Percentiles rank a stretch among this genome's conserved stretches.
Conservation (phyloP, 2,329 filamentous ascomycete genomes). For the Hymenoscyphus fructigenus region DNA sequence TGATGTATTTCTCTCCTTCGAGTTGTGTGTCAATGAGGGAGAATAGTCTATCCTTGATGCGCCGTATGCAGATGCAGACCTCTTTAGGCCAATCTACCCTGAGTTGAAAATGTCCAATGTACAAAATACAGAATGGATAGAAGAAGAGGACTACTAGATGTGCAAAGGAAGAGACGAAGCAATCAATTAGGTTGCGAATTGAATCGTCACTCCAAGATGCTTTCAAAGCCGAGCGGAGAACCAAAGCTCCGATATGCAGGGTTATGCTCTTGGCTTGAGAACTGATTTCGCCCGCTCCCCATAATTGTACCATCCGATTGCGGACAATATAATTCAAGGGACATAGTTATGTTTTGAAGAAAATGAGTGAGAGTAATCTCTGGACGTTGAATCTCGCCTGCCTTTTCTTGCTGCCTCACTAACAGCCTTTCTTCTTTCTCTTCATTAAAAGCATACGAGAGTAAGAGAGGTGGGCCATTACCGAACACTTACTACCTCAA, state of each 20-base stretch:
- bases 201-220: background rate
- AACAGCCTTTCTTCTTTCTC: background rate
- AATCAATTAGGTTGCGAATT: background rate
- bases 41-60: constrained; percentile 3
- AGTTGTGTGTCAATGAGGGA: background rate
- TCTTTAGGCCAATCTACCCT: background rate
- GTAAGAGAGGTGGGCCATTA: too few species aligned
- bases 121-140: constrained; percentile 6
- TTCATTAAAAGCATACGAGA: background rate
- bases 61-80: constrained; percentile 10
- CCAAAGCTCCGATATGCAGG: background rate
- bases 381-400: too few species aligned
- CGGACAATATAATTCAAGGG: background rate
- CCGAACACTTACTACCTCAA: too few species aligned
- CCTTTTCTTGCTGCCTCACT: too few species aligned
- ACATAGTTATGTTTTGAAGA: background rate
- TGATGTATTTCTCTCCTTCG: constrained; percentile 14
- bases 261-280: background rate
- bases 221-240: constrained; percentile 5
- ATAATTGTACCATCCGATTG: background rate
- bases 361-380: background rate
- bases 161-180: background rate
- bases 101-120: constrained; percentile 4
- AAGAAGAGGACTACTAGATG: background rate
- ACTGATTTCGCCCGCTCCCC: background rate